phyloP scores from a whole-genome alignment of 805 yeast species.

The Nakazawaea wyomingensis region DNA sequence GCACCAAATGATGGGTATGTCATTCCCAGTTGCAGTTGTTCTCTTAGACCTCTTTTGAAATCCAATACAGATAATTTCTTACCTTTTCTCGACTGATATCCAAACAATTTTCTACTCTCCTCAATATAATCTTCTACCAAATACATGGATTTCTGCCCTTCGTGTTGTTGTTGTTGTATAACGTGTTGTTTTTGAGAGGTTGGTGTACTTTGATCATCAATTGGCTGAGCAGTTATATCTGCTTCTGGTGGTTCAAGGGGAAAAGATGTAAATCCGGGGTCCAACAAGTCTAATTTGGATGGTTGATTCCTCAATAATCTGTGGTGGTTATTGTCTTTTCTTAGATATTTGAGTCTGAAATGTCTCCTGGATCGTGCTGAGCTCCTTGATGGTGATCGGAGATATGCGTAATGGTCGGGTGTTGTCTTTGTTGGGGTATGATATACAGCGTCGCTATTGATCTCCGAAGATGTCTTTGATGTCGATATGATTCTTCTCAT shows the following conservation, averaged over 20 bases:
- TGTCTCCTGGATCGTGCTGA: not conserved
- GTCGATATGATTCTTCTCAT: conserved; percentile 4
- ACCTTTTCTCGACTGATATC: not conserved
- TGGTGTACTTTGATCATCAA: not conserved
- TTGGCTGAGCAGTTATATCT: not conserved
- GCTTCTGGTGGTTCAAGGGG: conserved; percentile 9
- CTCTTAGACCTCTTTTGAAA: conserved; percentile 7
- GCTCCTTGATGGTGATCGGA: conserved; percentile 3
- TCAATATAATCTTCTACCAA: conserved; percentile 13
- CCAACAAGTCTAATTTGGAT: conserved; percentile 12
- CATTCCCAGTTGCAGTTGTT: not conserved
- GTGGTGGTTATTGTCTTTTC: not conserved
- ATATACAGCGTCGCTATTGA: conserved; percentile 1
- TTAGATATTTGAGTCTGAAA: not conserved
- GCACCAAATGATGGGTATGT: not conserved
- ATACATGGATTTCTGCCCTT: not conserved
- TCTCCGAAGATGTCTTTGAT: conserved; percentile 7
- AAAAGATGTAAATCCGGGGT: conserved; percentile 11
- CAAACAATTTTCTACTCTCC: conserved; percentile 1
- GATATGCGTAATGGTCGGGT: not conserved
- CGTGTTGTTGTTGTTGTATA: not conserved
- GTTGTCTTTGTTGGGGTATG: conserved; percentile 6
- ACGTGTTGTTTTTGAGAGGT: not conserved
- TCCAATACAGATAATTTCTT: conserved; percentile 11
- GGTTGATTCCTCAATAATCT: conserved; percentile 7